Base-by-base conservation (phyloP, 306 rosid genomes). In the Mimosa bimucronata region DNA sequence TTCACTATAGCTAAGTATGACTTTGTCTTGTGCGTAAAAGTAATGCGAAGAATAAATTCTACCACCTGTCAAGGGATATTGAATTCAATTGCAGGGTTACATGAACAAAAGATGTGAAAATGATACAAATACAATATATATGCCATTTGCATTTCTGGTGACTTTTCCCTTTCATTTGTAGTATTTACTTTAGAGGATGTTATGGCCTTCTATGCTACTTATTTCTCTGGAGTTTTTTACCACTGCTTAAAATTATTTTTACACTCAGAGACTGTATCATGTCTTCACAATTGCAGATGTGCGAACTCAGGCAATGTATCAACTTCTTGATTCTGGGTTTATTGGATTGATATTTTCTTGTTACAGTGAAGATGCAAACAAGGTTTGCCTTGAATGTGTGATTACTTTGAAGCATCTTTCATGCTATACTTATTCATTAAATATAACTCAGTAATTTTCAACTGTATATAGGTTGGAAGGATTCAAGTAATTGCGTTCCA, bases 401-500 rank as follows among this genome's bases (percentile, higher is more conserved):
- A 30, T 66, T 66, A 62, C 68, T 57, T 31, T 42, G 69, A 55
- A 55, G 73, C 23, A 40, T 71, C 58, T 77, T 77, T 13, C 68
- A 61, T 74, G 75, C 73, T 82, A 38, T 34, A 6, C 60, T 76
- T 29, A 62, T 77, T 75, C 55, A 11, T 76, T 83, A n/a, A 74
- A 6, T 71, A 55, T 71, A 73, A 61, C 38, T 13, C 44, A 57
- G 9, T 77, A 68, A 19, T 74, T 23, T 46, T 86, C 79, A 71
- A 58, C 67, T 34, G 46, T 81, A 73, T 81, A 74, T 88, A 95
- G 99, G 90, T 96, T 38, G 99, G 99, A 77, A 88, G 97, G 82
- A 93, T 96, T 86, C 98, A 96, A 83, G 97, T 93, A n/a, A 96
- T 96, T 87, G 99, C 98, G 48, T 93, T 96, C 82, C 99, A 96